Base-by-base conservation (phyloP, 495 filamentous ascomycete genomes). In the Neurospora pannonica region DNA sequence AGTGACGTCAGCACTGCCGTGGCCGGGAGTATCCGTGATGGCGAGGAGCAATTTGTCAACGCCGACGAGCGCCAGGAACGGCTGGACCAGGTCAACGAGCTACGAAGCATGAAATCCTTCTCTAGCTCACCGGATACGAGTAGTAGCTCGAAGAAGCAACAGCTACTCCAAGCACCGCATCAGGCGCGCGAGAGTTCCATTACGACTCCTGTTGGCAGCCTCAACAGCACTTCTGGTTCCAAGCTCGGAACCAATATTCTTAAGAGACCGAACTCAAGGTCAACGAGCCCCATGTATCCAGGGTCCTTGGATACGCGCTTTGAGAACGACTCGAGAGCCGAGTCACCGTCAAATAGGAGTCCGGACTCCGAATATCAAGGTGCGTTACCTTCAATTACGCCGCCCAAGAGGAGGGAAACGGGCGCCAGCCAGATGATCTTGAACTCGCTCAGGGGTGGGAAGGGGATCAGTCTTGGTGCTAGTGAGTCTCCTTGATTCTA, bases 1-100 rank as follows among this genome's bases (percentile, higher is more conserved):
- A 82, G 81, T 36, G 82, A 83, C 69, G 78, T 83, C 19, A 79
- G 79, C 73, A 82, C 80, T 4, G 79, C 78, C 0, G 78, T 82
- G 5, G 78, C 75, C 2, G 76, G 73, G 0, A 75, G 76, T 17
- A 73, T 74, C 37, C 74, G 54, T 36, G 71, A 71, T 7, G 75
- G 71, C 7, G 75, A 78, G 3, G 71, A 38, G 60, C 75, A 74
- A 36, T 37, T 46, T 6, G 36, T 31, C 24, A 8, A 38, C 9
- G 75, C 60, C 19, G 73, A 74, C 39, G 54, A 67, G 40, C 28
- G 43, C 71, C n/a, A 46, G 42, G 24, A 60, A 60, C 10, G 42
- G 7, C 54, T 67, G 54, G 54, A 34, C 0, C 54, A 67, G 7
- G 54, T 67, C 6, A 34, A 60, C 21, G 48, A 60, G 48, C 48